Conservation (phyloP, 257 asterid species). For the Lycium ferocissimum region DNA sequence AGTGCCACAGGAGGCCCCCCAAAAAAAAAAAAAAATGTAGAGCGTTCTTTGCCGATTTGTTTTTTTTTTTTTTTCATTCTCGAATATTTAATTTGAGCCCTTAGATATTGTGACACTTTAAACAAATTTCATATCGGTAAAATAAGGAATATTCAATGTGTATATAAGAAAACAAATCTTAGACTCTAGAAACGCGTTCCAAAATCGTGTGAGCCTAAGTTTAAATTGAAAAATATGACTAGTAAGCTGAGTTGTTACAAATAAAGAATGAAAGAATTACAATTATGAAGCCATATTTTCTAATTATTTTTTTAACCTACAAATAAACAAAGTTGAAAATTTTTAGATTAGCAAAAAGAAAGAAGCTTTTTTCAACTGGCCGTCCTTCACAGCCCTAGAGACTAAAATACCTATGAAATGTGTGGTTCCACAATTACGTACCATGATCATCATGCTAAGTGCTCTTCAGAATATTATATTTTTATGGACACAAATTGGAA, state of each 20-base stretch:
- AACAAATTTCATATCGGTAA: too few species aligned
- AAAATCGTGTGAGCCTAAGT: too few species aligned
- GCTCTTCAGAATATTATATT: slow-evolving; percentile 40
- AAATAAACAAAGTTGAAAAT: slow-evolving; percentile 2
- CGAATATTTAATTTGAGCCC: too few species aligned
- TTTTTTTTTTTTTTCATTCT: too few species aligned
- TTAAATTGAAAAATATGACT: too few species aligned
- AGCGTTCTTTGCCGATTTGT: too few species aligned
- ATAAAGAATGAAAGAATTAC: background rate
- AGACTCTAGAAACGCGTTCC: too few species aligned
- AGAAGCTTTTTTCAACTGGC: slow-evolving; percentile 6
- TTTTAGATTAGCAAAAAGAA: slow-evolving; percentile 5
- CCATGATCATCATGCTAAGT: slow-evolving; percentile 37
- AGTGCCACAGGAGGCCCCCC: background rate
- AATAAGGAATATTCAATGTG: too few species aligned
- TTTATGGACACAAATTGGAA: slow-evolving; percentile 52
- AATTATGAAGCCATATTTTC: background rate
- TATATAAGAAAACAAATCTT: too few species aligned
- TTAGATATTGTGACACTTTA: too few species aligned
- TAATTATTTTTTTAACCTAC: background rate
- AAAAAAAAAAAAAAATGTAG: too few species aligned
- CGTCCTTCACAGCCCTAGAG: slow-evolving; percentile 16
- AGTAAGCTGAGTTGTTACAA: background rate
- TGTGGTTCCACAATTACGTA: slow-evolving; percentile 37
- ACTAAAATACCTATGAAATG: slow-evolving; percentile 13